Evolutionary conservation across 257 asterid species (phyloP), one percentile per base, ranked within the genome.

Genomic region (Paulownia fortunei): DNA sequence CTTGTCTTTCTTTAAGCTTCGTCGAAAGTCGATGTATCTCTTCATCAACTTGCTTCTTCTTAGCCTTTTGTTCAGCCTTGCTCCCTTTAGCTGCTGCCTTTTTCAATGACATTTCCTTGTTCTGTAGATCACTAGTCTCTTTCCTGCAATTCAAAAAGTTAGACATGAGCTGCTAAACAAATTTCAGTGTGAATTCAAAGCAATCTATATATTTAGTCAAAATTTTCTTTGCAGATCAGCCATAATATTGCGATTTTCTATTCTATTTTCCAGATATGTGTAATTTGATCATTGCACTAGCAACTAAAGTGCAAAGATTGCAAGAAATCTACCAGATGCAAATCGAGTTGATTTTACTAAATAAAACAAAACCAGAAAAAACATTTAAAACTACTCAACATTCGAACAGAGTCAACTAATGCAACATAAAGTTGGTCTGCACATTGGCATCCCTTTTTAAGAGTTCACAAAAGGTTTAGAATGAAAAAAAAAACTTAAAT

Each of bases 21-120:
- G 82, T 74, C 21, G 97, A 90, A 36, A 90, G 97, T 59, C 75
- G 72, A 47, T 91, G 79, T 80, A 96, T 86, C 85, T 96, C 97
- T 80, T 93, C 95, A 54, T 93, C 99, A 56, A 96, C 99, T 86
- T 92, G 97, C 76, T 96, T 96, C 86, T 93, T 93, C 86, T 96
- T 96, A 61, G 98, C 97, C 84, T 92, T 96, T 87, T 96, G 99
- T 80, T 96, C 99, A 39, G 97, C 97, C 79, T 92, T 96, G 90
- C 99, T 96, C 39, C 98, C 99, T 86, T 92, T 96, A 30, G 98
- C 97, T 13, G 98, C 97, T 13, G 92, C 92, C 89, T 96, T 96
- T 80, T 93, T 96, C 86, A 93, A 58, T 44, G 91, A 85, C 36
- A 79, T 84, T 88, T 96, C 98, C 85, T 92, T 93, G 90, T 78